A percentile compares a stretch with the other conserved stretches of the same genome.
phyloP scores from a whole-genome alignment of 257 asterid species.

The Perilla frutescens region DNA sequence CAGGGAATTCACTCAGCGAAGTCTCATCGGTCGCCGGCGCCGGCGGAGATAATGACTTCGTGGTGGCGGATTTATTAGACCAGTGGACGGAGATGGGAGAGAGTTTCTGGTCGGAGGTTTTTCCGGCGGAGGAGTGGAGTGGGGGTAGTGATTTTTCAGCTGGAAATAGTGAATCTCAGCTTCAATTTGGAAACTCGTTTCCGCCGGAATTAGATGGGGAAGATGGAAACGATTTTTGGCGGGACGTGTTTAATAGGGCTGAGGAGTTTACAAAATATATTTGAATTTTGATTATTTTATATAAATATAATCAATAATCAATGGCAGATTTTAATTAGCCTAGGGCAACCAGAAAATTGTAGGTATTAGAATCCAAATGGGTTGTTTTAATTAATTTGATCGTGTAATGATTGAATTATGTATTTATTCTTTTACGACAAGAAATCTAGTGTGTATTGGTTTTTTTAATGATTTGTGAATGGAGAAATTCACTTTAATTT shows the following conservation, averaged over 20 bases:
- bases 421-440: neutral
- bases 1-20: constrained; percentile 38
- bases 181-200: neutral
- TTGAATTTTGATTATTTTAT: neutral
- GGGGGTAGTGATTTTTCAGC: constrained; percentile 31
- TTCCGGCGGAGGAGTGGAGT: constrained; percentile 34
- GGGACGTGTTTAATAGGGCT: constrained; percentile 27
- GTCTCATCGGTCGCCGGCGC: constrained; percentile 26
- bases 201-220: constrained; percentile 15
- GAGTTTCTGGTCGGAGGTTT: constrained; percentile 34
- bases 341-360: neutral
- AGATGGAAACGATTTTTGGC: constrained; percentile 25
- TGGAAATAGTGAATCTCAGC: constrained; percentile 23
- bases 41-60: neutral
- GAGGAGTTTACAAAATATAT: constrained; percentile 15
- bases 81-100: constrained; percentile 38
- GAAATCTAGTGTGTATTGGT: neutral
- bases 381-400: neutral
- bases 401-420: neutral
- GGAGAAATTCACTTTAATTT: too few species aligned
- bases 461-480: too few species aligned
- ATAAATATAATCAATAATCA: too few species aligned
- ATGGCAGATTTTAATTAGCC: neutral
- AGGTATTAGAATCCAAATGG: neutral
- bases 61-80: constrained; percentile 24